These are phyloP conservation scores for Ammopiptanthus mongolicus DNA, from an alignment of 306 rosid genomes.

Conservation along the genomic window DNA sequence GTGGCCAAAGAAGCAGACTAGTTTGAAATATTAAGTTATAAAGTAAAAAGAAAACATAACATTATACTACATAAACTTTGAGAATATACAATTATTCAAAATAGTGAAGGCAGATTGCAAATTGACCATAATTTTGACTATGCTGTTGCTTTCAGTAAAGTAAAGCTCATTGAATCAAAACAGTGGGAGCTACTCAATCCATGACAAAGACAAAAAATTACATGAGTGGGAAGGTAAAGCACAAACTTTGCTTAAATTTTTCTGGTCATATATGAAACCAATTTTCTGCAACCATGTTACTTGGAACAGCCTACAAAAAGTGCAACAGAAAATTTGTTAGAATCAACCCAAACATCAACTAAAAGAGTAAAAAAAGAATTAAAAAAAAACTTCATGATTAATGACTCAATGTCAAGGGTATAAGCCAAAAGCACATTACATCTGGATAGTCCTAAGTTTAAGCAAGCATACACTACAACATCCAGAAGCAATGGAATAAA, in stretches of 20 bases:
- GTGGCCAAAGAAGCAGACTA: constrained; percentile 14
- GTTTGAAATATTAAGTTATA: neutral
- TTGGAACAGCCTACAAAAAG: constrained; percentile 79
- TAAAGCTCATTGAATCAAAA: constrained; percentile 5
- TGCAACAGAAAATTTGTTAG: constrained; percentile 13
- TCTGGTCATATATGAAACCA: constrained; percentile 72
- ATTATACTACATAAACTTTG: neutral
- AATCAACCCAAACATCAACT: neutral
- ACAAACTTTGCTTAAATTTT: constrained; percentile 74
- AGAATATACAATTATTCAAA: neutral
- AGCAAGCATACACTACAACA: constrained; percentile 1
- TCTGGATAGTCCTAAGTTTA: neutral
- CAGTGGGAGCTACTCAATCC: neutral
- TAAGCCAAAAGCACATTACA: neutral
- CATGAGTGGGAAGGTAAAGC: constrained; percentile 38
- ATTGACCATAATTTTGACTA: neutral
- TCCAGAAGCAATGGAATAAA: neutral
- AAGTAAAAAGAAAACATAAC: neutral
- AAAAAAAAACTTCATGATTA: neutral
- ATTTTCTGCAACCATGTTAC: constrained; percentile 65
- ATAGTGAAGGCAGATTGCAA: neutral
- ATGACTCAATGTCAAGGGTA: neutral
- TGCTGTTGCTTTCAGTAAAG: neutral
- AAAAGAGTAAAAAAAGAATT: neutral
- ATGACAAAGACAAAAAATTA: constrained; percentile 23